A percentile compares a stretch with the other conserved stretches of the same genome.
phyloP scores from a whole-genome alignment of 257 asterid species.

The Paulownia fortunei region DNA sequence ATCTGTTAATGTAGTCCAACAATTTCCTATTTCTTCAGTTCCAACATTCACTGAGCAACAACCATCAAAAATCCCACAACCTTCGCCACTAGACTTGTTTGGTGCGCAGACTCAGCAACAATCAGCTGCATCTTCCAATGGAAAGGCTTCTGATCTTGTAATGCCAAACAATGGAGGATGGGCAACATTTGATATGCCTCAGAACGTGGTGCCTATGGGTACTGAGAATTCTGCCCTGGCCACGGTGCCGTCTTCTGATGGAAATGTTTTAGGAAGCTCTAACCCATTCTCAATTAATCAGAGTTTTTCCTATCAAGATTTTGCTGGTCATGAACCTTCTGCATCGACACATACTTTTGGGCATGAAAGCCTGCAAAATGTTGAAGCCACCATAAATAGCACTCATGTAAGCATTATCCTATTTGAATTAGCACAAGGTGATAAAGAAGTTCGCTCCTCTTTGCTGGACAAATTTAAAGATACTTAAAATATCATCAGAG shows the following conservation, averaged over 20 bases:
- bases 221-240: conserved; percentile 42
- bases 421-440: not conserved
- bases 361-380: conserved; percentile 37
- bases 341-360: conserved; percentile 37
- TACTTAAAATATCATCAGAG: not conserved
- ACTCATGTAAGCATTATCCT: conserved; percentile 45
- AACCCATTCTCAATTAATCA: conserved; percentile 54
- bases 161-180: conserved; percentile 46
- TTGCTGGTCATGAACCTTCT: conserved; percentile 38
- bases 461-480: conserved; percentile 13
- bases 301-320: conserved; percentile 40
- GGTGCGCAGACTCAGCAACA: conserved; percentile 48
- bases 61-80: conserved; percentile 39
- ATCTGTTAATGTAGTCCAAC: conserved; percentile 48
- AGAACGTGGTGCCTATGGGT: conserved; percentile 41
- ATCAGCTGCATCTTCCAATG: conserved; percentile 42
- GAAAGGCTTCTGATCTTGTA: conserved; percentile 30
- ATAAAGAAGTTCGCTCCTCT: not conserved
- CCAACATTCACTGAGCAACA: conserved; percentile 50
- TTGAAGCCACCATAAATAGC: conserved; percentile 34
- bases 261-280: conserved; percentile 35
- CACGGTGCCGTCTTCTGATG: conserved; percentile 49
- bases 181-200: conserved; percentile 57
- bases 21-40: conserved; percentile 43
- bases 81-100: conserved; percentile 57